Conservation (phyloP, 176 grass and related monocot genomes). For the Eragrostis nindensis region DNA sequence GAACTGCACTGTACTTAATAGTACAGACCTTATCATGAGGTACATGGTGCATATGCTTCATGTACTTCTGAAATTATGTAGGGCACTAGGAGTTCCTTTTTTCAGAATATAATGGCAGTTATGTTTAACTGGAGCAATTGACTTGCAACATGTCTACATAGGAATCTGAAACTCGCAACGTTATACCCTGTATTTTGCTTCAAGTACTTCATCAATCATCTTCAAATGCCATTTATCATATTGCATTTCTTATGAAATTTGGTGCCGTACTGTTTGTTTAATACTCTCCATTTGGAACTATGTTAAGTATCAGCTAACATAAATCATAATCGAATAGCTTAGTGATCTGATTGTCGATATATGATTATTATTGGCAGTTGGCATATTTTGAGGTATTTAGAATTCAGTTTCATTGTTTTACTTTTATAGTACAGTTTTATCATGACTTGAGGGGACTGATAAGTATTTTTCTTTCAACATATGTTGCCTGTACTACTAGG, state of each 20-base stretch:
- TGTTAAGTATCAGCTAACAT: not conserved
- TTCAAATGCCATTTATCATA: not conserved
- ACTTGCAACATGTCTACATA: slow-evolving; percentile 1
- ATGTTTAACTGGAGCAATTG: not conserved
- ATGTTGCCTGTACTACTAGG: not conserved
- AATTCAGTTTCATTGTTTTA: not conserved
- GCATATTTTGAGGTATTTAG: too few relatives aligned
- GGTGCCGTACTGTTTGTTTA: not conserved
- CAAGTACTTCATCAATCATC: not conserved
- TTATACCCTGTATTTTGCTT: not conserved
- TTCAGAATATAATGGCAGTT: not conserved
- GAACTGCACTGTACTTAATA: not conserved
- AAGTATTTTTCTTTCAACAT: not conserved
- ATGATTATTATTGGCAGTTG: not conserved
- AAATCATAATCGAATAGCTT: not conserved
- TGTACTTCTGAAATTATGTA: not conserved
- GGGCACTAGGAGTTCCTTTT: not conserved
- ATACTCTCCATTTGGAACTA: not conserved
- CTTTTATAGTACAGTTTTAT: not conserved
- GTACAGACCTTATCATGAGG: not conserved
- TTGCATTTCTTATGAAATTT: not conserved
- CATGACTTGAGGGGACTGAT: not conserved
- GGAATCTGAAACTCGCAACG: not conserved
- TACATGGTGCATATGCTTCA: not conserved
- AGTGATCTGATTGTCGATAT: not conserved